These are phyloP conservation scores for Pulveroboletus sp. DNA, from an alignment of 768 basidiomycete genomes.

Conservation along the genomic window DNA sequence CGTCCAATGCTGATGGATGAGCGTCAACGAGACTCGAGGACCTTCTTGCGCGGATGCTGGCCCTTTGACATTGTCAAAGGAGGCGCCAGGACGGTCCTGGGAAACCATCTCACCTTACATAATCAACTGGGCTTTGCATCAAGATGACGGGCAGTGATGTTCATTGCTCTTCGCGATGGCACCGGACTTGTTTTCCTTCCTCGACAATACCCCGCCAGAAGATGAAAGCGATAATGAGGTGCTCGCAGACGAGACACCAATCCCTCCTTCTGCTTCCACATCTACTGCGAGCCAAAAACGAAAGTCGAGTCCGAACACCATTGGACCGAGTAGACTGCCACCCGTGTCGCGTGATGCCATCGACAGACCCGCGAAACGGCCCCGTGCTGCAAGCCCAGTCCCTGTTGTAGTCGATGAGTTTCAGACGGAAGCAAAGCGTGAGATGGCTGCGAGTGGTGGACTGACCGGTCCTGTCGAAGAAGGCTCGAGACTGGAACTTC, in stretches of 20 bases:
- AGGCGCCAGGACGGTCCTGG: not conserved
- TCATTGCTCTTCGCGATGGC: constrained; percentile 13
- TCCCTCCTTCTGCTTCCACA: not conserved
- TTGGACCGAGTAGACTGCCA: constrained; percentile 1
- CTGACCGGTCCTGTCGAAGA: constrained; percentile 69
- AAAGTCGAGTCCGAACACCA: constrained; percentile 16
- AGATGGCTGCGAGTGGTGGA: constrained; percentile 85
- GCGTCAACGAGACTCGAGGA: no score
- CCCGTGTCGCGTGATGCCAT: constrained; percentile 26
- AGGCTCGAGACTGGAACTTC: constrained; percentile 67
- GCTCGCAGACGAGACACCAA: not conserved
- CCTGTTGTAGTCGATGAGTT: constrained; percentile 91
- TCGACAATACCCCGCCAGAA: constrained; percentile 16
- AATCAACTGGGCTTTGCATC: not conserved
- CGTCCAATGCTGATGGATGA: no score
- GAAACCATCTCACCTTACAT: not conserved
- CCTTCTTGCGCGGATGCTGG: no score
- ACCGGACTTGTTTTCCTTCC: constrained; percentile 32
- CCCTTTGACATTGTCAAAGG: no score
- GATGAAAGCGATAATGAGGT: constrained; percentile 28
- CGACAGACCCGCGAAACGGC: constrained; percentile 46
- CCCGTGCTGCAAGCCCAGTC: constrained; percentile 55
- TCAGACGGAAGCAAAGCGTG: constrained; percentile 89
- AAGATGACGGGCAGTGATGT: not conserved
- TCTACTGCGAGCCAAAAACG: constrained; percentile 19